These are phyloP conservation scores for Epichloe uncinata DNA, from an alignment of 2,329 filamentous ascomycete genomes.

Conservation along the genomic window DNA sequence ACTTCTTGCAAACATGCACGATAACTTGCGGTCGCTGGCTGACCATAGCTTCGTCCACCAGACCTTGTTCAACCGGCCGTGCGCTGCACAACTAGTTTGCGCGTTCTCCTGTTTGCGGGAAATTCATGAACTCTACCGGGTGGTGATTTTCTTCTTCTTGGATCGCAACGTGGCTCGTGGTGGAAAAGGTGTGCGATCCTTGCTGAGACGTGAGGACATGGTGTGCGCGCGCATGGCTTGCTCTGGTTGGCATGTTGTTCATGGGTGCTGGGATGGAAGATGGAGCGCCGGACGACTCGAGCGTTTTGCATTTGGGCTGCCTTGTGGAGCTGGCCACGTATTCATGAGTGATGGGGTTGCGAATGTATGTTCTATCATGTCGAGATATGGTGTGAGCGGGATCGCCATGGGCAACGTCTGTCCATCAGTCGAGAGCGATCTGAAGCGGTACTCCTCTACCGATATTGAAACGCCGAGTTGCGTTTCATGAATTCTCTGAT, in stretches of 20 bases:
- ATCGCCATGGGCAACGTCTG: too few species aligned
- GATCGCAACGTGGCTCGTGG: background rate
- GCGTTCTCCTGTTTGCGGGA: background rate
- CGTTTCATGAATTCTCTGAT: constrained; percentile 25
- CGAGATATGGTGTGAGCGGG: too few species aligned
- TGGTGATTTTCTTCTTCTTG: background rate
- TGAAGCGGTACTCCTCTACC: background rate
- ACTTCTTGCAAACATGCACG: too few species aligned
- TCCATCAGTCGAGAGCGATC: background rate
- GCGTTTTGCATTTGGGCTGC: too few species aligned
- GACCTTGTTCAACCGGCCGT: background rate
- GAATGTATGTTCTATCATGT: too few species aligned
- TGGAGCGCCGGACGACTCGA: too few species aligned
- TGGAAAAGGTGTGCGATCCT: background rate
- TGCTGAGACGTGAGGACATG: background rate
- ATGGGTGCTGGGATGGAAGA: too few species aligned
- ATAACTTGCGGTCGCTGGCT: background rate
- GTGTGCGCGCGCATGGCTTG: background rate
- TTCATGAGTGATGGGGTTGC: too few species aligned
- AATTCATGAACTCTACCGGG: background rate
- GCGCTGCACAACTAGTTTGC: background rate
- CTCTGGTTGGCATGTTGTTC: background rate
- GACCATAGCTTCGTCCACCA: background rate
- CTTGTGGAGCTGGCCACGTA: too few species aligned
- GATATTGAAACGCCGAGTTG: constrained; percentile 12